Conservation (phyloP, 1,139 yeast species). For the Pichia cactophila region DNA sequence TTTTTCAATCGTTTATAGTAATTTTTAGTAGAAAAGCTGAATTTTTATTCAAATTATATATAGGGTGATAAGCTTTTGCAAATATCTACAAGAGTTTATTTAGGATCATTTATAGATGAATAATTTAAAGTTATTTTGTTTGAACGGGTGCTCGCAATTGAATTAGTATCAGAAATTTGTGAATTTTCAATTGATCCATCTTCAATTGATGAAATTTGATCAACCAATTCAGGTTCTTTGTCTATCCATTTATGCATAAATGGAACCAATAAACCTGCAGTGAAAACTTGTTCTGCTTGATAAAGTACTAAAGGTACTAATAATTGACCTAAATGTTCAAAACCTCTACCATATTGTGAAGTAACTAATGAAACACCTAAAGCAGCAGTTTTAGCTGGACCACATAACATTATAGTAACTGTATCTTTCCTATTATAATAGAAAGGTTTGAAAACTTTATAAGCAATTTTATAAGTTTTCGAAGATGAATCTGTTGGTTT, state of each 20-base stretch:
- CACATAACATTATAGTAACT: conserved; percentile 75
- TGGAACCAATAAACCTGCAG: conserved; percentile 16
- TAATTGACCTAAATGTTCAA: conserved; percentile 57
- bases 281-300: conserved; percentile 71
- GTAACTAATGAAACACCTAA: conserved; percentile 76
- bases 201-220: background rate
- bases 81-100: too few species aligned
- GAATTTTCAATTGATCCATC: background rate
- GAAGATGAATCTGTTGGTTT: conserved; percentile 40
- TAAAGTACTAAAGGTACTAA: conserved; percentile 77
- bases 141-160: background rate
- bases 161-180: background rate
- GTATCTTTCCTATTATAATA: conserved; percentile 67
- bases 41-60: too few species aligned
- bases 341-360: conserved; percentile 67
- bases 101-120: too few species aligned
- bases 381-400: conserved; percentile 91
- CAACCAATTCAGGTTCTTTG: background rate
- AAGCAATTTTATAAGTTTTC: conserved; percentile 32
- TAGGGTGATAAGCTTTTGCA: too few species aligned
- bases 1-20: background rate
- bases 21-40: too few species aligned
- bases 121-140: background rate
- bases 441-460: conserved; percentile 51
- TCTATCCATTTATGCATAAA: conserved; percentile 18